phyloP scores from a whole-genome alignment of 441 rosid genomes.

The Eruca vesicaria region DNA sequence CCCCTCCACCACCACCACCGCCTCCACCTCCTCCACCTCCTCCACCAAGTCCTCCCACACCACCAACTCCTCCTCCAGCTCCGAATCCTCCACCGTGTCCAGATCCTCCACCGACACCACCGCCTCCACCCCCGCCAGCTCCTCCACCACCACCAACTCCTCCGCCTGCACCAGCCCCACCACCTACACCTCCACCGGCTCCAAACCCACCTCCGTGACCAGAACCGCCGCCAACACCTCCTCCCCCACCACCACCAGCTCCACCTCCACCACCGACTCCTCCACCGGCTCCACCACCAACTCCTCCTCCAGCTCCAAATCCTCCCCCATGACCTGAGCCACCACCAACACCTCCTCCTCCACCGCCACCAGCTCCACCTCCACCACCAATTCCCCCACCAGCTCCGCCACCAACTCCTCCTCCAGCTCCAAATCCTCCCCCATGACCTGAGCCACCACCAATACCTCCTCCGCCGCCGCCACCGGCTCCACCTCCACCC shows the following conservation, averaged over 20 bases:
- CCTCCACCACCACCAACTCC: slow-evolving; percentile 48
- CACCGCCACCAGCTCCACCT: slow-evolving; percentile 40
- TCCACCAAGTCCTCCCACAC: slow-evolving; percentile 39
- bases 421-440: slow-evolving; percentile 21
- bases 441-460: slow-evolving; percentile 1
- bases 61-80: slow-evolving; percentile 38
- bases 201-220: slow-evolving; percentile 40
- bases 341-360: slow-evolving; percentile 40
- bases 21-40: slow-evolving; percentile 35
- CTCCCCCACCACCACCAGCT: slow-evolving; percentile 38
- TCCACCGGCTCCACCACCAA: slow-evolving; percentile 32
- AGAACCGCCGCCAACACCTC: slow-evolving; percentile 39
- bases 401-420: slow-evolving; percentile 6
- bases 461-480: slow-evolving; percentile 28
- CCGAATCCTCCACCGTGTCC: slow-evolving; percentile 48
- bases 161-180: slow-evolving; percentile 26
- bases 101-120: slow-evolving; percentile 43
- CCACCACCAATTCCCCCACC: slow-evolving; percentile 26
- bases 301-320: slow-evolving; percentile 50
- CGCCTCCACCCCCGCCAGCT: slow-evolving; percentile 45
- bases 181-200: slow-evolving; percentile 38
- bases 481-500: slow-evolving; percentile 42
- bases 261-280: slow-evolving; percentile 41
- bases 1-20: slow-evolving; percentile 21
- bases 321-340: slow-evolving; percentile 40